A percentile compares a stretch with the other conserved stretches of the same genome.
Evolutionary conservation across 495 filamentous ascomycete genomes (phyloP).

Genomic region (Oleoguttula mirabilis): DNA sequence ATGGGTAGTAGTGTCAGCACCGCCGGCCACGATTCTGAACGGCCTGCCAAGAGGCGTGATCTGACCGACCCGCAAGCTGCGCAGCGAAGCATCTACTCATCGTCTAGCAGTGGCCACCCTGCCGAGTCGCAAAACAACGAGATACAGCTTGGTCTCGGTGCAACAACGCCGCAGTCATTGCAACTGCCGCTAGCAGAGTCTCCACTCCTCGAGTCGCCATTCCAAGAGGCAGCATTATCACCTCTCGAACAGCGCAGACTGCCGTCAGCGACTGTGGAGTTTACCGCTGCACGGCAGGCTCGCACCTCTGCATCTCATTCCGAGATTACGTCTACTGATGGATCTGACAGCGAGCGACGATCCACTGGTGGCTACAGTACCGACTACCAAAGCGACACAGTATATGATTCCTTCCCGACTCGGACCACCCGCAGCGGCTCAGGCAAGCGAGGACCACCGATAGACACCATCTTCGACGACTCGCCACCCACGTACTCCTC

Average conservation of each 20-base stretch:
- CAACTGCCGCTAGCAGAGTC: not conserved
- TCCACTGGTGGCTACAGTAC: slow-evolving; percentile 78
- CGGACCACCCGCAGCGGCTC: slow-evolving; percentile 53
- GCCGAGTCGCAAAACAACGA: not conserved
- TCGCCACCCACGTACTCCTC: slow-evolving; percentile 42
- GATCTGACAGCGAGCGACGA: slow-evolving; percentile 70
- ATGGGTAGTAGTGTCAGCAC: slow-evolving; percentile 24
- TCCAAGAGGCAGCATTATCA: not conserved
- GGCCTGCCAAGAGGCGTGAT: slow-evolving; percentile 27
- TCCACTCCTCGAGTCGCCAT: not conserved
- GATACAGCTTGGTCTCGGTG: slow-evolving; percentile 3
- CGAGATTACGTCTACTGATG: slow-evolving; percentile 42
- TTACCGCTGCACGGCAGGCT: not conserved
- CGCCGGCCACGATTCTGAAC: slow-evolving; percentile 18
- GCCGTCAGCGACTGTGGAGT: slow-evolving; percentile 4
- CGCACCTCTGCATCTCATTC: slow-evolving; percentile 38
- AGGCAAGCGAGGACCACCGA: slow-evolving; percentile 43
- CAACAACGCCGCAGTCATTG: slow-evolving; percentile 9
- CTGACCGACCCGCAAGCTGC: slow-evolving; percentile 23
- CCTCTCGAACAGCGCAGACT: slow-evolving; percentile 10
- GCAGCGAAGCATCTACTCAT: slow-evolving; percentile 23
- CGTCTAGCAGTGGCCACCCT: not conserved
- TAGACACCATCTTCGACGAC: slow-evolving; percentile 83
- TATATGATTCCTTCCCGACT: slow-evolving; percentile 85
- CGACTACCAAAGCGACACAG: slow-evolving; percentile 76